These are phyloP conservation scores for Penicillium cosmopolitanum DNA, from an alignment of 495 filamentous ascomycete species.

Conservation along the genomic window DNA sequence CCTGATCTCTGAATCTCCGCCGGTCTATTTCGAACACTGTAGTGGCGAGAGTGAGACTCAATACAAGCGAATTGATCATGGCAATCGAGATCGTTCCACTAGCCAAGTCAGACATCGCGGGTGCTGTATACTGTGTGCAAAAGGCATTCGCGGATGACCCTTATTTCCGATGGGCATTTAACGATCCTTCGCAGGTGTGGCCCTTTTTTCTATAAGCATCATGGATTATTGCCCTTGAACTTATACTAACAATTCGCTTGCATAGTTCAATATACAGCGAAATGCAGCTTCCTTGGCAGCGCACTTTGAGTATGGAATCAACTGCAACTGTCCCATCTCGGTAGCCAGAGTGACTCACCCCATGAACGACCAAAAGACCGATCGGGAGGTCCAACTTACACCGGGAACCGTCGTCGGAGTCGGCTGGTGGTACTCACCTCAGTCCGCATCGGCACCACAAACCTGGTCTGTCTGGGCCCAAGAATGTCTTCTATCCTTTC, in stretches of 20 bases:
- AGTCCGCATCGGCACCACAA: slow-evolving; percentile 35
- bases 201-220: not conserved
- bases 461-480: slow-evolving; percentile 61
- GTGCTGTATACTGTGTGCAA: slow-evolving; percentile 59
- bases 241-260: slow-evolving; percentile 6
- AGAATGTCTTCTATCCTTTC: slow-evolving; percentile 60
- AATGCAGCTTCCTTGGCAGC: slow-evolving; percentile 66
- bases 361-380: slow-evolving; percentile 17
- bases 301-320: slow-evolving; percentile 65
- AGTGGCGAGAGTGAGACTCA: slow-evolving; percentile 23
- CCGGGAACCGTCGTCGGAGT: slow-evolving; percentile 57
- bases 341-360: slow-evolving; percentile 54
- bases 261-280: slow-evolving; percentile 56
- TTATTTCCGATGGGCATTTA: slow-evolving; percentile 65
- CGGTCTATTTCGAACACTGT: slow-evolving; percentile 20
- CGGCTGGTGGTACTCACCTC: slow-evolving; percentile 66
- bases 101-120: slow-evolving; percentile 61
- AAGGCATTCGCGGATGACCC: slow-evolving; percentile 68
- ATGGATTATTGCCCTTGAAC: not conserved
- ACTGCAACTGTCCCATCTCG: slow-evolving; percentile 61
- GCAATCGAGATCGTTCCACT: slow-evolving; percentile 59
- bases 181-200: slow-evolving; percentile 54
- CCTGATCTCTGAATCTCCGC: slow-evolving; percentile 21
- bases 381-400: slow-evolving; percentile 21
- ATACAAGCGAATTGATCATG: slow-evolving; percentile 38